Percentiles rank a stretch among this genome's conserved stretches.
These are phyloP conservation scores for Solanum chacoense DNA, from an alignment of 305 asterid genomes.

Conservation along the genomic window DNA sequence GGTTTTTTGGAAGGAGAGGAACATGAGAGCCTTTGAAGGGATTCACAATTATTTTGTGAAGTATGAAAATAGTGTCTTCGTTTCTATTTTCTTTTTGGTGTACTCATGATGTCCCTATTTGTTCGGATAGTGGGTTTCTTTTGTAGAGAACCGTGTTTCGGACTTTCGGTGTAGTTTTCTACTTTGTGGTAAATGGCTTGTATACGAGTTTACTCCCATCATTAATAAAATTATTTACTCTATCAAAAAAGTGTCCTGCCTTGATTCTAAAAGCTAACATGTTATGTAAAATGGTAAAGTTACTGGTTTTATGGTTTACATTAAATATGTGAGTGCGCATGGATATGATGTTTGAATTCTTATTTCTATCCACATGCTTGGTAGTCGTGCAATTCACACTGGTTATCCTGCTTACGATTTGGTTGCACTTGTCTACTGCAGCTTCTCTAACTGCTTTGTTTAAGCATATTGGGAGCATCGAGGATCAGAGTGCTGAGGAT, in stretches of 20 bases:
- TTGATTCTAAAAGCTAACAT: neutral
- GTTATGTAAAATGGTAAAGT: neutral
- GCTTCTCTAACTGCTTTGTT: constrained; percentile 85
- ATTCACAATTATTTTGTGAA: neutral
- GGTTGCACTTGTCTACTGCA: constrained; percentile 29
- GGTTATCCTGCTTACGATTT: neutral
- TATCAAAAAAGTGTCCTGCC: neutral
- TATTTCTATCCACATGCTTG: neutral
- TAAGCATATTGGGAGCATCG: constrained; percentile 74
- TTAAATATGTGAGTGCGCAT: neutral
- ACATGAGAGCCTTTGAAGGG: neutral
- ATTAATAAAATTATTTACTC: neutral
- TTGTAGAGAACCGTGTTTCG: neutral
- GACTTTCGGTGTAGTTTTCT: neutral
- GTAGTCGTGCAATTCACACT: neutral
- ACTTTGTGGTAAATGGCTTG: neutral
- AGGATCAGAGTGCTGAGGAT: constrained; percentile 70
- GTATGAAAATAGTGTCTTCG: neutral
- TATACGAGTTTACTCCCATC: neutral
- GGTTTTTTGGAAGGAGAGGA: neutral
- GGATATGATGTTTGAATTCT: neutral
- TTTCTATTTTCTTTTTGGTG: neutral
- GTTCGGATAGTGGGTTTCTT: neutral
- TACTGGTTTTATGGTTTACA: neutral
- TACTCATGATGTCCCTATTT: neutral